Evolutionary conservation across 352 stramenopile species (phyloP).

Genomic region (Elongisporangium prolatum): DNA sequence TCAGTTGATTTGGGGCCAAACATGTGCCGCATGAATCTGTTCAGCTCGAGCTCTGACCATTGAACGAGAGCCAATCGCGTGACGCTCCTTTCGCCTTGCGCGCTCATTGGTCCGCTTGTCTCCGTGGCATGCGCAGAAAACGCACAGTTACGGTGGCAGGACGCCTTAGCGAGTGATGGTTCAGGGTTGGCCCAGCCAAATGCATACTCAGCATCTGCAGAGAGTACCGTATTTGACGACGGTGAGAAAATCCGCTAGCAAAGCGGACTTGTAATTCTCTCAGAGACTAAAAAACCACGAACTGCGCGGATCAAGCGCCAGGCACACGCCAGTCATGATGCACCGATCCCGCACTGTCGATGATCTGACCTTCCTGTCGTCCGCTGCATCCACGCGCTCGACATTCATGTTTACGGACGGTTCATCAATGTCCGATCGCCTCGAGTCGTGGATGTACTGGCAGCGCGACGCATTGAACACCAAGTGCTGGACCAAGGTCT

Average conservation of each 20-base stretch:
- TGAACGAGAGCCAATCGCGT: neutral
- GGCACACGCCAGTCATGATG: neutral
- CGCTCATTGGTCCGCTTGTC: neutral
- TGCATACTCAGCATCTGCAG: neutral
- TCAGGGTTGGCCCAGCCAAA: neutral
- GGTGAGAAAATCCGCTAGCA: neutral
- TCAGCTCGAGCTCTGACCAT: neutral
- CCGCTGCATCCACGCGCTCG: slow-evolving; percentile 31
- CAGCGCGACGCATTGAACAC: slow-evolving; percentile 61
- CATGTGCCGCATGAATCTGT: neutral
- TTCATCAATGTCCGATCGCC: slow-evolving; percentile 24
- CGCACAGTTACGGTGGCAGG: neutral
- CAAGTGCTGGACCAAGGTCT: slow-evolving; percentile 81
- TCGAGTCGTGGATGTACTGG: slow-evolving; percentile 85
- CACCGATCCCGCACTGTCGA: slow-evolving; percentile 25
- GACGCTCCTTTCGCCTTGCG: neutral
- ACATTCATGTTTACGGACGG: slow-evolving; percentile 35
- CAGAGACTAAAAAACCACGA: neutral
- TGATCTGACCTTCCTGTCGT: slow-evolving; percentile 27
- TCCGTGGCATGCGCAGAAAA: neutral
- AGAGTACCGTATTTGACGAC: neutral
- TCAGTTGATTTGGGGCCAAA: neutral
- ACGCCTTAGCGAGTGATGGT: neutral
- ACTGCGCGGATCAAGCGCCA: neutral
- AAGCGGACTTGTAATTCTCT: neutral